These are phyloP conservation scores for Orbilia blumenaviensis DNA, from an alignment of 2,329 filamentous ascomycete genomes.

Conservation along the genomic window DNA sequence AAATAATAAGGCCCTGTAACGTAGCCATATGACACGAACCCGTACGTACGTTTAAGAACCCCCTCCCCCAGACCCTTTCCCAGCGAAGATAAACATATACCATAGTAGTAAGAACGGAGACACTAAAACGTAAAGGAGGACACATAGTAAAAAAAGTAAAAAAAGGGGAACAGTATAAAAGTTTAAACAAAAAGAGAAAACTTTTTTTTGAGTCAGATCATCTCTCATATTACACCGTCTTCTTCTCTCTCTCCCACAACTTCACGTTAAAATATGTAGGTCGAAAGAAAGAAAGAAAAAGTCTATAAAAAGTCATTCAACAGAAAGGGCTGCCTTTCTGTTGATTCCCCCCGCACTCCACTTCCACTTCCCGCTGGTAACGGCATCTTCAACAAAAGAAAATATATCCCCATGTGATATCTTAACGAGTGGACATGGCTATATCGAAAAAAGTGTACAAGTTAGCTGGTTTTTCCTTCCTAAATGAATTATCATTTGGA, in stretches of 20 bases:
- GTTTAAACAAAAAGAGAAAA: slow-evolving; percentile 24
- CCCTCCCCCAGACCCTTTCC: no score
- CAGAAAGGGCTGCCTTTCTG: no score
- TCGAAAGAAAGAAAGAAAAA: slow-evolving; percentile 16
- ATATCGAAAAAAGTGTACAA: neutral
- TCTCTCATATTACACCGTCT: slow-evolving; percentile 42
- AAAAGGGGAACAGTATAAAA: slow-evolving; percentile 1
- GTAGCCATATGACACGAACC: slow-evolving; percentile 14
- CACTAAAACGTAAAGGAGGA: neutral
- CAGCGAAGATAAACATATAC: no score
- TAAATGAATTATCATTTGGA: no score
- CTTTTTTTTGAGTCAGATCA: slow-evolving; percentile 43
- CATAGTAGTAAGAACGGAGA: no score
- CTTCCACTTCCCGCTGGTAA: no score
- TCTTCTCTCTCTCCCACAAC: neutral
- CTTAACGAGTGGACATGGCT: slow-evolving; percentile 40
- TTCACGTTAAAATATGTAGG: slow-evolving; percentile 22
- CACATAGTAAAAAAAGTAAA: neutral
- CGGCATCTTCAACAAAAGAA: no score
- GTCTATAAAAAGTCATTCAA: no score
- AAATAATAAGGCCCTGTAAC: neutral
- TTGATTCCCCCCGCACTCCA: no score
- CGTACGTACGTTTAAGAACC: no score
- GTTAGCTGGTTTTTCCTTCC: neutral
- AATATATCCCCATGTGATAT: neutral